Evolutionary conservation across 1,139 yeast genomes (phyloP).

Genomic region (Arxiozyma slooffiae): DNA sequence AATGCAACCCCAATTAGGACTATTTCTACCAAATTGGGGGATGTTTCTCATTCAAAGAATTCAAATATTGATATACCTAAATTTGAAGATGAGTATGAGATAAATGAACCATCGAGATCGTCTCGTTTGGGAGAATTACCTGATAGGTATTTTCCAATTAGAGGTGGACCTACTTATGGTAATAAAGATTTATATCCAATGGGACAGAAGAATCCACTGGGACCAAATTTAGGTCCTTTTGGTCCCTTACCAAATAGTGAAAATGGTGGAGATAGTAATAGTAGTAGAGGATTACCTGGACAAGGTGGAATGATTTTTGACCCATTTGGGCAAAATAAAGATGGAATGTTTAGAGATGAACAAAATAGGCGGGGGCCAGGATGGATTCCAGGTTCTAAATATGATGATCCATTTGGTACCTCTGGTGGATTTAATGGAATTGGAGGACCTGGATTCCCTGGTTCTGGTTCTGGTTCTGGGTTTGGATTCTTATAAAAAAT

Average conservation of each 20-base stretch:
- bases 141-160: not conserved
- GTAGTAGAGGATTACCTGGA: conserved; percentile 5
- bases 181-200: conserved; percentile 35
- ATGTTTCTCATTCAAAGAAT: not conserved
- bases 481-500: conserved; percentile 3
- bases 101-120: conserved; percentile 13
- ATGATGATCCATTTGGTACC: conserved; percentile 30
- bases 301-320: conserved; percentile 35
- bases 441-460: conserved; percentile 8
- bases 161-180: conserved; percentile 27
- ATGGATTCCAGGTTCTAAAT: conserved; percentile 35
- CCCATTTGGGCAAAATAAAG: conserved; percentile 21
- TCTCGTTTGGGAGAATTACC: not conserved
- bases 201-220: conserved; percentile 30
- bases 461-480: conserved; percentile 8
- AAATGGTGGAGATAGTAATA: not conserved
- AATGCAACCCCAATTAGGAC: not conserved
- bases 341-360: conserved; percentile 15
- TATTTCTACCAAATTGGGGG: not conserved
- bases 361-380: conserved; percentile 24
- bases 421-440: not conserved
- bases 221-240: conserved; percentile 2
- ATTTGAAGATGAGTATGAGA: conserved; percentile 50
- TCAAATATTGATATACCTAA: conserved; percentile 38
- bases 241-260: not conserved